Conservation (phyloP, 129 eudicot genomes). For the Apium graveolens region DNA sequence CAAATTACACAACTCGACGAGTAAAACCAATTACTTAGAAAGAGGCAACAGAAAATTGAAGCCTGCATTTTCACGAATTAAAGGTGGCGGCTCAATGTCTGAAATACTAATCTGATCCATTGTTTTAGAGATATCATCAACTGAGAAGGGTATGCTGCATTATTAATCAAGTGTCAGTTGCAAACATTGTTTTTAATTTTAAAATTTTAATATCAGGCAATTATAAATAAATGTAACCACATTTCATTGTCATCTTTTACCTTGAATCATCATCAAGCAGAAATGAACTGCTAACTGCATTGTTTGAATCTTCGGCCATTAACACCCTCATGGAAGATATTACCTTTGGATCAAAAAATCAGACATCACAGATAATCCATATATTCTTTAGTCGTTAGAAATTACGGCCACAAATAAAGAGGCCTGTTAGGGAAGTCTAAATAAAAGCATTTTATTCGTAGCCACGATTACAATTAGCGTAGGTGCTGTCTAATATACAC, state of each 20-base stretch:
- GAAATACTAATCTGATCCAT: conserved; percentile 65
- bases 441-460: background rate
- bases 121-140: conserved; percentile 83
- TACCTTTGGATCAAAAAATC: conserved; percentile 37
- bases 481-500: background rate
- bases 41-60: conserved; percentile 78
- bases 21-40: conserved; percentile 26
- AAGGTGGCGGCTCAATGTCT: conserved; percentile 94
- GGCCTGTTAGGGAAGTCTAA: background rate
- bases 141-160: conserved; percentile 93
- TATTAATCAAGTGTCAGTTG: conserved; percentile 3
- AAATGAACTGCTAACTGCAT: conserved; percentile 85
- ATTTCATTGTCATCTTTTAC: conserved; percentile 21
- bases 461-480: background rate
- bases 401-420: background rate
- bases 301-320: conserved; percentile 93
- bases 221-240: background rate
- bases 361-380: background rate
- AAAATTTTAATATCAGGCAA: background rate
- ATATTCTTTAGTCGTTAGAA: background rate
- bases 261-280: conserved; percentile 96
- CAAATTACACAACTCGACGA: background rate
- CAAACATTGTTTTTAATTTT: background rate
- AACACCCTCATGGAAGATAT: conserved; percentile 66
- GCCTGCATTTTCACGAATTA: conserved; percentile 90